Conservation (phyloP, 2,329 filamentous ascomycete species). For the Akanthomyces muscarius region DNA sequence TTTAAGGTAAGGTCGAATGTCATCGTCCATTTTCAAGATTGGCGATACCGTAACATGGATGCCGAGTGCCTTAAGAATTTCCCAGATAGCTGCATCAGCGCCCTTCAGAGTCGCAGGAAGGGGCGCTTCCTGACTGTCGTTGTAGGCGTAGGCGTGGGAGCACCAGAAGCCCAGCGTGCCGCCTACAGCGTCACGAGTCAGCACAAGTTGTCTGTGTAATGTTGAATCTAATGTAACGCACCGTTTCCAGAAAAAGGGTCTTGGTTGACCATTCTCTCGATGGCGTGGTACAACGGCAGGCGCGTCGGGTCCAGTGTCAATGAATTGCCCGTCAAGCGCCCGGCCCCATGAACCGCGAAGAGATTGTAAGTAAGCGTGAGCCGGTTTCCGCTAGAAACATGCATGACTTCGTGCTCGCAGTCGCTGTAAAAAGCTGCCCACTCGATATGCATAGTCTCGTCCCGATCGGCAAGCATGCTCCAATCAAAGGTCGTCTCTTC, state of each 20-base stretch:
- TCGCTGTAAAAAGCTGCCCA: conserved; percentile 53
- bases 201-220: no score
- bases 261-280: not conserved
- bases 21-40: not conserved
- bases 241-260: not conserved
- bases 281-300: conserved; percentile 1
- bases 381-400: conserved; percentile 48
- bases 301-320: conserved; percentile 7
- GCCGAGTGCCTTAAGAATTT: not conserved
- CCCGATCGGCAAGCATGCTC: conserved; percentile 21
- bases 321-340: conserved; percentile 12
- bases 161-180: conserved; percentile 43
- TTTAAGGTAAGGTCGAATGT: not conserved
- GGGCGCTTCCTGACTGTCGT: conserved; percentile 24
- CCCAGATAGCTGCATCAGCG: conserved; percentile 36
- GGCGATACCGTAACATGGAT: not conserved
- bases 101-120: conserved; percentile 40
- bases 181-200: conserved; percentile 27
- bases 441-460: conserved; percentile 22
- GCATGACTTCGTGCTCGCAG: conserved; percentile 49
- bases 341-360: conserved; percentile 33
- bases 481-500: conserved; percentile 39
- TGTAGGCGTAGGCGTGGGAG: conserved; percentile 45
- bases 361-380: conserved; percentile 60
- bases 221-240: not conserved